Percentiles rank a stretch among this genome's conserved stretches.
phyloP scores from a whole-genome alignment of 1,284 basidiomycete species.

The Agaricales sp. region DNA sequence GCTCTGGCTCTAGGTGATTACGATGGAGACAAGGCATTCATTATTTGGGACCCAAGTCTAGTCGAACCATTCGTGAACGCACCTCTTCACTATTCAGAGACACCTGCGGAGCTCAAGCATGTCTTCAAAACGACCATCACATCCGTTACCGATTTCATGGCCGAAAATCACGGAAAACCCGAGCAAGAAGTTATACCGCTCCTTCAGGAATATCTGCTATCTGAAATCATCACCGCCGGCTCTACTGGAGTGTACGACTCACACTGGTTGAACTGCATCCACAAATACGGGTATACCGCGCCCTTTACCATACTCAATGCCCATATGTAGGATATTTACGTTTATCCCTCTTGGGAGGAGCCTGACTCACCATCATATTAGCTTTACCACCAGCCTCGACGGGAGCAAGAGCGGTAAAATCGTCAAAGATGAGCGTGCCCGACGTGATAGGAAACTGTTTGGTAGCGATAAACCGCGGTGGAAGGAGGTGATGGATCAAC shows the following conservation, averaged over 20 bases:
- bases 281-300: conserved; percentile 37
- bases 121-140: conserved; percentile 34
- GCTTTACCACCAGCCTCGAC: conserved; percentile 53
- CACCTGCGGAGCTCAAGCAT: conserved; percentile 27
- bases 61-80: conserved; percentile 44
- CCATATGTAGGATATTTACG: conserved; percentile 45
- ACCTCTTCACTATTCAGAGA: conserved; percentile 30
- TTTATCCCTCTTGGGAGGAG: neutral
- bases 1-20: conserved; percentile 32
- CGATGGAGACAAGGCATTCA: conserved; percentile 37
- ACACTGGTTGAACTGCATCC: conserved; percentile 44
- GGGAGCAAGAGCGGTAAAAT: conserved; percentile 49
- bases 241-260: conserved; percentile 47
- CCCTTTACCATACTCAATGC: conserved; percentile 40
- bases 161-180: conserved; percentile 13
- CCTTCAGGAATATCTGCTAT: neutral
- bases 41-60: conserved; percentile 35
- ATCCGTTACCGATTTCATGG: conserved; percentile 30
- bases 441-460: conserved; percentile 19
- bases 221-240: conserved; percentile 25
- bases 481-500: conserved; percentile 26
- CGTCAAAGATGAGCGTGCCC: conserved; percentile 23
- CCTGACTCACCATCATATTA: conserved; percentile 14
- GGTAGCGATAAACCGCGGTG: conserved; percentile 19
- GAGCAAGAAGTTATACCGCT: conserved; percentile 11